These are phyloP conservation scores for Tricholoma terreum DNA, from an alignment of 768 basidiomycete genomes.

Conservation along the genomic window DNA sequence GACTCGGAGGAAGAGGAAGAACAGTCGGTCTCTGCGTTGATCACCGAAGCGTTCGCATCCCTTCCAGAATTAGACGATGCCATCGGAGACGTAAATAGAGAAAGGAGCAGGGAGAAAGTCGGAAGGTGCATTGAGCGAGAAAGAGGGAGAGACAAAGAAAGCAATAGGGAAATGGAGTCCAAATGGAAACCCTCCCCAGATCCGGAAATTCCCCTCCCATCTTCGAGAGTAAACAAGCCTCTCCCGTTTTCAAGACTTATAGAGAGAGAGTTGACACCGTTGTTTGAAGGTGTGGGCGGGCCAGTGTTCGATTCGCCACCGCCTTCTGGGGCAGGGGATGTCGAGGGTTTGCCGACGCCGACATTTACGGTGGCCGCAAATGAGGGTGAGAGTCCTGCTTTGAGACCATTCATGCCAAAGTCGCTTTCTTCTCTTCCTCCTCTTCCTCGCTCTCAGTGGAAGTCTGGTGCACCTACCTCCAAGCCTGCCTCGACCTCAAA, in stretches of 20 bases:
- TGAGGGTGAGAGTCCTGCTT: slow-evolving; percentile 9
- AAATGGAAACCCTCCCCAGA: no score
- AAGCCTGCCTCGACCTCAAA: no score
- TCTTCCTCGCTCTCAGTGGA: no score
- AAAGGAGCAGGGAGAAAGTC: not conserved
- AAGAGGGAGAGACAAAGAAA: not conserved
- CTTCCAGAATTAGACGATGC: not conserved
- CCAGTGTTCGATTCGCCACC: slow-evolving; percentile 1
- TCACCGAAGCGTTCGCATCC: slow-evolving; percentile 5
- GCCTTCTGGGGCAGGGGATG: slow-evolving; percentile 11
- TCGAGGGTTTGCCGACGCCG: no score
- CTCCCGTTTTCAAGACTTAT: no score
- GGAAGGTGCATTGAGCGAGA: not conserved
- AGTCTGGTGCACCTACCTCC: not conserved
- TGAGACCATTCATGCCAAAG: not conserved
- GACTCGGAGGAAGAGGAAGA: slow-evolving; percentile 9
- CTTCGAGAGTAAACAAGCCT: not conserved
- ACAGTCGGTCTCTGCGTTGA: slow-evolving; percentile 6
- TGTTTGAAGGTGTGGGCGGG: not conserved
- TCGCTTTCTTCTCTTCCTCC: not conserved
- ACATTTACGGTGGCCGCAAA: no score
- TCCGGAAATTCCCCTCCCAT: not conserved
- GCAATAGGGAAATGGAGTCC: no score
- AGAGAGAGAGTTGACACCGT: not conserved
- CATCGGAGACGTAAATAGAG: not conserved